Evolutionary conservation across 2,329 filamentous ascomycete species (phyloP), one percentile per base, ranked within the genome.

Genomic region (Colletotrichum trifolii): DNA sequence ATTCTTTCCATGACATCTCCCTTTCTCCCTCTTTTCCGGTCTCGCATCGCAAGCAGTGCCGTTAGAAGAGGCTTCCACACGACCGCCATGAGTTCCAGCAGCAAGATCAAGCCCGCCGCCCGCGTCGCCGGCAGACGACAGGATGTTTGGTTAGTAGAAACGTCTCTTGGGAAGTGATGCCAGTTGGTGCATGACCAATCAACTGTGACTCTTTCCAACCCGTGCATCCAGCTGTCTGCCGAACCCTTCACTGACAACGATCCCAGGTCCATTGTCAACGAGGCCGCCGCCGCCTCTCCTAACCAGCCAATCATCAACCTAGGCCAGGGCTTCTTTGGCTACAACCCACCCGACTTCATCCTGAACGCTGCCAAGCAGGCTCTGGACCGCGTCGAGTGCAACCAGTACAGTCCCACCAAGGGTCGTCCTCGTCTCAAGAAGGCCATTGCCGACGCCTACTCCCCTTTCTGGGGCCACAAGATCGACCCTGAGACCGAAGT

Each of bases 391-490:
- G 95, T 99, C 25, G 96, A 98, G 70, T 97, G 95, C 85, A 99
- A 99, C 78, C 96, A 99, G 83, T 99, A 99, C 84, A 95, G 94
- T 25, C 96, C 94, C 2, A 97, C 96, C 17, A 96, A 94, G 84
- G 96, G 96, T 66, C 89, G 95, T 7, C 95, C 96, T 46, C 87
- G 95, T 60, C 85, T 99, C 74, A 95, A 91, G 85, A 93, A 98
- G 82, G 96, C 96, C 55, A 90, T 99, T 73, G 92, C 96, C 2
- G 89, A 97, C 72, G 92, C 96, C 25, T 99, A 99, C 81, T 91
- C 93, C 12, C 93, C 94, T 1, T 90, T 91, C 77, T 98, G 96
- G 83, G 93, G 93, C 40, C 88, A 92, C 58, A 83, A 86, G 68
- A 79, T 99, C 48, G 85, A 99, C 76, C 93, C 95, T 0, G 93